Percentiles rank a stretch among this genome's conserved stretches.
phyloP scores from a whole-genome alignment of 352 stramenopile genomes.

The Globisporangium lucens region DNA sequence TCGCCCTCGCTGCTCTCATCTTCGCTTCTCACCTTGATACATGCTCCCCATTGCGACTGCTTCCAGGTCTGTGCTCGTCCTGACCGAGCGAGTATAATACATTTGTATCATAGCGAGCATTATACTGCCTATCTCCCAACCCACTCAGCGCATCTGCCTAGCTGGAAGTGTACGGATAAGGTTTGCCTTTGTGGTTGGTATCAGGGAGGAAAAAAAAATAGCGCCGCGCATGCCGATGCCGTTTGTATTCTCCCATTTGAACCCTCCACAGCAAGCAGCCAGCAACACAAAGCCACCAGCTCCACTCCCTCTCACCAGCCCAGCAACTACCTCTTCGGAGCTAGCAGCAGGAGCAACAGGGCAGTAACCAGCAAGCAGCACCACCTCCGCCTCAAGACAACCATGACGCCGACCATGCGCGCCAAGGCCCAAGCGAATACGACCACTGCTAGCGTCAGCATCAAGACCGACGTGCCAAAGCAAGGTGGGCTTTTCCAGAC shows the following conservation, averaged over 20 bases:
- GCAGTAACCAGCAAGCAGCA: slow-evolving; percentile 1
- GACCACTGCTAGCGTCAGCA: slow-evolving; percentile 11
- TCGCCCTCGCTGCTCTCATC: background rate
- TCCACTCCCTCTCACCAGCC: background rate
- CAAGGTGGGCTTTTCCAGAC: slow-evolving; percentile 47
- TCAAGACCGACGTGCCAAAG: slow-evolving; percentile 31
- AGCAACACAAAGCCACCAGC: slow-evolving; percentile 3
- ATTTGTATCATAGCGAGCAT: background rate
- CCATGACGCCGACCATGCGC: slow-evolving; percentile 22
- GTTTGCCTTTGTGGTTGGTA: background rate
- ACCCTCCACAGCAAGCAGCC: slow-evolving; percentile 9
- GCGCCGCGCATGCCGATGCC: background rate
- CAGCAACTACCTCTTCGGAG: slow-evolving; percentile 7
- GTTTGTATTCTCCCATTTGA: slow-evolving; percentile 17
- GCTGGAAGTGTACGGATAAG: background rate
- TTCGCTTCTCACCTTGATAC: background rate
- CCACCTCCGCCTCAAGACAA: background rate
- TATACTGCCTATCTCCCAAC: background rate
- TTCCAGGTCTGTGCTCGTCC: slow-evolving; percentile 4
- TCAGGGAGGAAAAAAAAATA: slow-evolving; percentile 9
- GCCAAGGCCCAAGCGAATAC: slow-evolving; percentile 34
- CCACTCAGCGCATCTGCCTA: background rate
- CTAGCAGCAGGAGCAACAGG: slow-evolving; percentile 2
- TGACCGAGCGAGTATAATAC: slow-evolving; percentile 7
- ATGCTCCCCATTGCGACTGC: background rate